Evolutionary conservation across 441 rosid genomes (phyloP).

Genomic region (Flueggea neowawraea): DNA sequence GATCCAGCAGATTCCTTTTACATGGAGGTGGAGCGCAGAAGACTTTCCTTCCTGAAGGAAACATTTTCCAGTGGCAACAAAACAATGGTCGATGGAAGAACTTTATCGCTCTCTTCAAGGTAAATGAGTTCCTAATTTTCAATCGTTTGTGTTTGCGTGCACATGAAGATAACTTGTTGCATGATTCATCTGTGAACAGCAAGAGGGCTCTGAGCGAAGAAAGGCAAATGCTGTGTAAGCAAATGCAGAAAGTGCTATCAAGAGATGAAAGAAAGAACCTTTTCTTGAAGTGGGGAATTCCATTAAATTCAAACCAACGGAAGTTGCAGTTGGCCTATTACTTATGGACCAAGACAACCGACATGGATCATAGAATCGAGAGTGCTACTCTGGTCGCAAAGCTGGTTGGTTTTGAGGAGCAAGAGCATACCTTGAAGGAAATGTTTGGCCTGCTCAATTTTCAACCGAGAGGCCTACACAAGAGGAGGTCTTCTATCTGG

Average conservation of each 20-base stretch:
- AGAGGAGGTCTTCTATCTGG: constrained; percentile 41
- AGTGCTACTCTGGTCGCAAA: constrained; percentile 75
- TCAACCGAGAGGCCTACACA: constrained; percentile 36
- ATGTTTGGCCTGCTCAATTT: constrained; percentile 81
- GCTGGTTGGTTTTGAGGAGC: constrained; percentile 64
- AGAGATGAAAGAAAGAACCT: constrained; percentile 59
- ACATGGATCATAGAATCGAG: constrained; percentile 61
- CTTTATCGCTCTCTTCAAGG: constrained; percentile 51
- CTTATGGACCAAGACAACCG: constrained; percentile 65
- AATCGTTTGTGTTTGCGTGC: not conserved
- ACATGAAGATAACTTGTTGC: not conserved
- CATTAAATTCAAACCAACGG: constrained; percentile 58
- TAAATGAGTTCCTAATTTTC: constrained; percentile 7
- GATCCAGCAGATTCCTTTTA: constrained; percentile 78
- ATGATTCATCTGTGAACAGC: constrained; percentile 31
- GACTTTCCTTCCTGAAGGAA: constrained; percentile 62
- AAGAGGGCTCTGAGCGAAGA: constrained; percentile 60
- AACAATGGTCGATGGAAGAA: constrained; percentile 28
- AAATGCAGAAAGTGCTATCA: constrained; percentile 60
- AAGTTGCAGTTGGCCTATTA: constrained; percentile 59
- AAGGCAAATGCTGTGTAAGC: constrained; percentile 67
- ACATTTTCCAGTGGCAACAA: constrained; percentile 42
- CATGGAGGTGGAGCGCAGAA: constrained; percentile 88
- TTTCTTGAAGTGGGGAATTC: constrained; percentile 69
- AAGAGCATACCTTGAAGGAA: constrained; percentile 60